Evolutionary conservation across 495 filamentous ascomycete species (phyloP), one percentile per base, ranked within the genome.

Genomic region (Glarea lozoyensis): DNA sequence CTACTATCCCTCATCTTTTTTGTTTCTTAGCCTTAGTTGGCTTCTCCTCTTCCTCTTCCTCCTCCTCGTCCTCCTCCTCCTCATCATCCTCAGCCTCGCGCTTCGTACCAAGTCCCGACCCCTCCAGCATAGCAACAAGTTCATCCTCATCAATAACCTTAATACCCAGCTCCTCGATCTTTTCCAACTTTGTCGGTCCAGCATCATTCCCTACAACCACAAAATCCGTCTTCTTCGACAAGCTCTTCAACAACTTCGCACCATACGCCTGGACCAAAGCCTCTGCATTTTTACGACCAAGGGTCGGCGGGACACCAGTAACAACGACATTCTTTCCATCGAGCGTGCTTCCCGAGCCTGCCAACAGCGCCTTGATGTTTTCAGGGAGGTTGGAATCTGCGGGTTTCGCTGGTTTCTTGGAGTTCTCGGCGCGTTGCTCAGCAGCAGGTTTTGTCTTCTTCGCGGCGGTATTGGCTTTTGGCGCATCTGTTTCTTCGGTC

Each of bases 201-300:
- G 45, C 38, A 30, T 48, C 32, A 42, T 43, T 30, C 0, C 45
- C 45, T 7, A 48, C 23, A 25, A 48, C 38, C 2, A 48, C 45
- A 20, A 25, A 43, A 4, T 29, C 20, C 10, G 45, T 48, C 18
- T 43, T 48, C 29, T 43, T 43, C 16, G 20, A 30, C 3, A 48
- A 5, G 13, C 10, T 11, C 30, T 42, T 42, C 15, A n/a, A 16
- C 11, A 48, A 18, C 16, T 42, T 29, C 1, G 20, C 45, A 10
- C 45, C 45, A 37, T 42, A 48, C 10, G 22, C 39, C 13, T 16
- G n/a, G 11, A 48, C 39, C 1, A 48, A 17, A n/a, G 11, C 22
- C 10, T 48, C 45, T 15, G 39, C 22, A 18, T 37, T 48, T 32
- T 48, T 42, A 2, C 45, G 11, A 11, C 45, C 45, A n/a, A 42